These are phyloP conservation scores for Melaleuca quinquenervia DNA, from an alignment of 345 rosid genomes.

Conservation along the genomic window DNA sequence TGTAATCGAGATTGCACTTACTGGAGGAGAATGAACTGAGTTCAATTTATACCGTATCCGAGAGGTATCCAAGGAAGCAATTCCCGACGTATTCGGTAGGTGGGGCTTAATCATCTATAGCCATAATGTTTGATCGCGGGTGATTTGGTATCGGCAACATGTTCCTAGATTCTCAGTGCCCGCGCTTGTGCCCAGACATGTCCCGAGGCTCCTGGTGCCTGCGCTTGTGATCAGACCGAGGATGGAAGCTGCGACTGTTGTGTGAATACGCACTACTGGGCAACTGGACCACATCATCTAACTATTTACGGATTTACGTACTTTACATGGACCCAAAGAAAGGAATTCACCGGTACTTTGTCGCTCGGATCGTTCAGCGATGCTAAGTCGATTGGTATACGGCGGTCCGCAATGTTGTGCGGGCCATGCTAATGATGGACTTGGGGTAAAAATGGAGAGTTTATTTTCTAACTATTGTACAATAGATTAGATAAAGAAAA, in stretches of 20 bases:
- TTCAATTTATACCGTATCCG: neutral
- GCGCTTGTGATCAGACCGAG: too few relatives aligned
- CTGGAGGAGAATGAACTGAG: neutral
- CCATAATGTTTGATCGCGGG: neutral
- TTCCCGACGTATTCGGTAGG: neutral
- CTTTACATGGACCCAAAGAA: neutral
- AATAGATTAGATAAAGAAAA: neutral
- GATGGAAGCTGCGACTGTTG: too few relatives aligned
- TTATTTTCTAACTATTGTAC: rapidly evolving
- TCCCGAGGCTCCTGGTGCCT: too few relatives aligned
- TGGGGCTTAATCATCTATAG: neutral
- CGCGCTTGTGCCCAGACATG: neutral
- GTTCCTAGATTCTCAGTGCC: neutral
- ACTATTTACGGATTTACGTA: neutral
- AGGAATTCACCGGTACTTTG: neutral
- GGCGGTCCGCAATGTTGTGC: rapidly evolving
- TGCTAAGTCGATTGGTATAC: neutral
- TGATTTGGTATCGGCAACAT: neutral
- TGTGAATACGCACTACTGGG: neutral
- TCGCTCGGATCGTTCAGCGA: neutral
- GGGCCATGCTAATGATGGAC: neutral
- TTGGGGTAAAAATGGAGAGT: neutral
- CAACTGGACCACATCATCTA: neutral
- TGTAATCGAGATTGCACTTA: neutral
- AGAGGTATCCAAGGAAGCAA: neutral